Base-by-base conservation (phyloP, 768 basidiomycete species). In the Agaricus blazei region DNA sequence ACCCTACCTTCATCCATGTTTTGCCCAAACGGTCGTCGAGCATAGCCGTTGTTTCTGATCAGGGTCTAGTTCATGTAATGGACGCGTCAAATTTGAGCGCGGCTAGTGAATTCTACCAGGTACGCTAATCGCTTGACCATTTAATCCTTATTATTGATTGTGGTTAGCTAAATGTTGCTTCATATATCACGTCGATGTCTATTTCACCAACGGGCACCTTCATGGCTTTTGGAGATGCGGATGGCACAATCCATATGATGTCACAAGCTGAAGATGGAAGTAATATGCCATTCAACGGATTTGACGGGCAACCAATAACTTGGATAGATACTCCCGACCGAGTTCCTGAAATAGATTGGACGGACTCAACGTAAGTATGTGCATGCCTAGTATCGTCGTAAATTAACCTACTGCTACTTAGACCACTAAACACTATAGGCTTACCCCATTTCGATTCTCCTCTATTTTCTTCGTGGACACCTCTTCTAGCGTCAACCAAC, bases 171-270 rank as follows among this genome's bases (percentile, higher is more conserved):
- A 86, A 90, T 59, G 63, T 84, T n/a, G 63, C 83, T 0, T 85
- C 90, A 0, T 93, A 84, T 67, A 68, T 98, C 51, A 91, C 84
- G 4, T 85, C 91, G 31, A 77, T 85, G 55, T 85, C 94, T 1
- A 72, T 97, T 28, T 93, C 93, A 1, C 85, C 90, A 2, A 88
- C 88, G 3, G 93, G 90, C 36, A 84, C 88, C n/a, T 97, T 93
- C 64, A 76, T 98, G 65, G 94, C 92, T 0, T 93, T 95, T 61
- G 95, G 93, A 0, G 94, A 97, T 63, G 84, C 87, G 0, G 86
- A 90, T 42, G 94, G 95, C 15, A 73, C 76, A 4, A 79, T 98
- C 3, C 93, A 96, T 70, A 72, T 98, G 15, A 72, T 93, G 63
- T 83, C 88, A 48, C 88, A 90, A 51, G 79, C 78, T 9, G 81